Percentiles rank a stretch among this genome's conserved stretches.
Evolutionary conservation across 1,139 yeast species (phyloP).

Genomic region (Protomyces gravidus): DNA sequence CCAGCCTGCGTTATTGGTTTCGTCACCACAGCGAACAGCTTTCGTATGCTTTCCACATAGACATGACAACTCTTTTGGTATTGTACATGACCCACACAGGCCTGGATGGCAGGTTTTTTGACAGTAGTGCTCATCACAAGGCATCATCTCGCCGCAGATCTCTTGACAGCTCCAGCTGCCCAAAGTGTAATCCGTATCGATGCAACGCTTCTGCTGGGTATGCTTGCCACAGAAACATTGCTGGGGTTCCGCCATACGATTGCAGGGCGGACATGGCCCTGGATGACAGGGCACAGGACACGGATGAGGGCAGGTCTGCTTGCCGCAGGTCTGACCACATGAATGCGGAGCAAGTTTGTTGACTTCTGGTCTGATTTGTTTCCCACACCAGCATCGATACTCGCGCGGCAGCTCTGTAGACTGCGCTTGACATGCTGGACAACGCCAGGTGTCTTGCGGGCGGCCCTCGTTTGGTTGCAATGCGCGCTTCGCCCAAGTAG

Average conservation of each 20-base stretch:
- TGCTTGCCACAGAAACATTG: conserved; percentile 72
- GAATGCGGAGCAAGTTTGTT: conserved; percentile 67
- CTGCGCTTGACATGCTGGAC: conserved; percentile 75
- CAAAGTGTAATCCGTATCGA: conserved; percentile 58
- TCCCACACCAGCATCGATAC: conserved; percentile 90
- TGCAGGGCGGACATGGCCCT: conserved; percentile 81
- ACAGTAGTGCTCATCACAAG: conserved; percentile 75
- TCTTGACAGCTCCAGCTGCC: conserved; percentile 65
- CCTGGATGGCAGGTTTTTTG: conserved; percentile 62
- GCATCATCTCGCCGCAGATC: conserved; percentile 53
- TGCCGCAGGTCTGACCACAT: conserved; percentile 79
- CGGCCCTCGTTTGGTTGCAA: conserved; percentile 8
- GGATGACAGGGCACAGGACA: conserved; percentile 81
- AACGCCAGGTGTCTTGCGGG: conserved; percentile 60
- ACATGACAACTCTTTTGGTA: conserved; percentile 50
- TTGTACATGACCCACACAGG: conserved; percentile 68
- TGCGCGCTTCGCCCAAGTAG: conserved; percentile 35
- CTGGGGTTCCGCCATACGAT: conserved; percentile 67
- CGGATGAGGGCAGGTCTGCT: conserved; percentile 60
- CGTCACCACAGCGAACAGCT: conserved; percentile 51
- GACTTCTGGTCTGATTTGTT: conserved; percentile 59
- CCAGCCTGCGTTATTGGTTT: conserved; percentile 38
- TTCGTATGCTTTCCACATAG: conserved; percentile 65
- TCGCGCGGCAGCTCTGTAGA: conserved; percentile 50
- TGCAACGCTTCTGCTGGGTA: conserved; percentile 64